Base-by-base conservation (phyloP, 2,329 filamentous ascomycete genomes). In the Phaeosphaeriaceae sp. region DNA sequence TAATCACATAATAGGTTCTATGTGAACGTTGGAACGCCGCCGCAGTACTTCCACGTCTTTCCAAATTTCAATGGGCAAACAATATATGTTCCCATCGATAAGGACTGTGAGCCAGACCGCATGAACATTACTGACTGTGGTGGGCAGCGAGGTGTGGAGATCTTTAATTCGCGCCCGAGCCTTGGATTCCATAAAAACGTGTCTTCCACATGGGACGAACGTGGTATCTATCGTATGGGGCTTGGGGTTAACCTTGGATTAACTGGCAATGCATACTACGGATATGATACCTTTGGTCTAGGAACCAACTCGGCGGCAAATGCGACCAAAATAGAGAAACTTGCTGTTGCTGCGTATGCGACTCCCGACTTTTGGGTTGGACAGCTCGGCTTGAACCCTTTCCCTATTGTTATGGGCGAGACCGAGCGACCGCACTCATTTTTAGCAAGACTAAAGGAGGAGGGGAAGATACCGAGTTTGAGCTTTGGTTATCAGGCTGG, bases 401-500 rank as follows among this genome's bases (percentile, higher is more conserved):
- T 75, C 50, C 70, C 76, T 2, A 74, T 76, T n/a, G 79, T 79
- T 52, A 76, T 78, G 53, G 70, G 60, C 68, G 81, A 43, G 75
- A 81, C 52, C 76, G 81, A 55, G 74, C 81, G 32, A 66, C 86
- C 58, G 75, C 81, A 50, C 74, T 85, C 58, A 73, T 86, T 70
- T 46, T 71, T 78, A 61, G 68, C 64, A 3, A 55, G 55, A 39
- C 81, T 87, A 42, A 79, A 84, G 61, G 70, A 78, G 11, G 35
- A 56, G 6, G 81, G 81, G 2, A 73, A 74, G 48, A 87, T 90
- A 42, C 84, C 87, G 1, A 89, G 87, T 66, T 79, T 89, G 52
- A 88, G 85, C 43, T 90, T 87, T 63, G 87, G 85, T 34, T 90
- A 85, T 66, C 89, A 87, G 1, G 87, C 87, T 33, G 88, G 88